phyloP scores from a whole-genome alignment of 169 alveolate species.

The Babesia sp. region DNA sequence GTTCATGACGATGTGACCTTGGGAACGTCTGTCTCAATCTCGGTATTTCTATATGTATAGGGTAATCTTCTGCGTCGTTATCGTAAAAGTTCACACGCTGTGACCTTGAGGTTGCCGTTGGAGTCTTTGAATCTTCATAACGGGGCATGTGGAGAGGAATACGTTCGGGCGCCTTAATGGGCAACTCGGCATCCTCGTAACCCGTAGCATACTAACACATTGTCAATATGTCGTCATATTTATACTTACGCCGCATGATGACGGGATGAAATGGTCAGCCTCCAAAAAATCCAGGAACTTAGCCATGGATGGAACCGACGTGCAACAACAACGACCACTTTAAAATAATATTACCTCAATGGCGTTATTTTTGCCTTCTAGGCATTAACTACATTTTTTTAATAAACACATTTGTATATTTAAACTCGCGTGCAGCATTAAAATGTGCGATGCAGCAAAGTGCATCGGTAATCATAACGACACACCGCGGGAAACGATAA shows the following conservation, averaged over 20 bases:
- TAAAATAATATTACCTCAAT: too few relatives aligned
- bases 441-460: slow-evolving; percentile 19
- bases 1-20: slow-evolving; percentile 3
- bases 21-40: slow-evolving; percentile 15
- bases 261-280: slow-evolving; percentile 12
- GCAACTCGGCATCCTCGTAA: slow-evolving; percentile 17
- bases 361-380: too few relatives aligned
- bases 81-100: slow-evolving; percentile 14
- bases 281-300: slow-evolving; percentile 31
- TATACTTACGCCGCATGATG: slow-evolving; percentile 19
- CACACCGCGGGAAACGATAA: neutral
- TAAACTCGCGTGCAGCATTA: too few relatives aligned
- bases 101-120: neutral
- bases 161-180: slow-evolving; percentile 1
- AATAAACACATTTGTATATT: too few relatives aligned
- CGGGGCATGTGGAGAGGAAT: neutral
- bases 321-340: too few relatives aligned
- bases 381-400: slow-evolving; percentile 4
- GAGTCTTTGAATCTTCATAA: neutral
- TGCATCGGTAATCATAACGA: slow-evolving; percentile 6
- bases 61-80: neutral
- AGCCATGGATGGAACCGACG: neutral
- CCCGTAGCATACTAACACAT: neutral
- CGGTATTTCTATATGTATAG: neutral
- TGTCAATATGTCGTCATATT: neutral